Conservation (phyloP, 2,329 filamentous ascomycete species). For the Talaromyces atroroseus region DNA sequence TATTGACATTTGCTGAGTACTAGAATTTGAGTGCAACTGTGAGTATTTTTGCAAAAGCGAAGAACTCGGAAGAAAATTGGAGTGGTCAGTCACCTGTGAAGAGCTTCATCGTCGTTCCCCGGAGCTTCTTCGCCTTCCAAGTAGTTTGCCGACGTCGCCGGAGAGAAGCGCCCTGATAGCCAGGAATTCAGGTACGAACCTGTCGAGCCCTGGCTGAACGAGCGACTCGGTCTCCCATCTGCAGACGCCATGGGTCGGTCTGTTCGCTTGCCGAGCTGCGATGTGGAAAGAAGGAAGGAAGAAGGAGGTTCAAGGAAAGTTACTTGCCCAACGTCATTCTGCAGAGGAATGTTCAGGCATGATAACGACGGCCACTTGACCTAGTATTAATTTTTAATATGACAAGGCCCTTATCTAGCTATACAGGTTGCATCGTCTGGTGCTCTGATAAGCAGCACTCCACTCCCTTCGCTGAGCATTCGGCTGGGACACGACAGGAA, state of each 20-base stretch:
- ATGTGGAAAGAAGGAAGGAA: neutral
- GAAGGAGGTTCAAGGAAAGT: neutral
- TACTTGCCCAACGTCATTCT: neutral
- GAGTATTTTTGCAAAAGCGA: neutral
- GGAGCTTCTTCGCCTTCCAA: conserved; percentile 1
- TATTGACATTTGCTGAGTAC: conserved; percentile 40
- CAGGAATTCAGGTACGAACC: conserved; percentile 11
- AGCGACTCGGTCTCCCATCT: conserved; percentile 11
- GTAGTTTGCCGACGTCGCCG: conserved; percentile 7
- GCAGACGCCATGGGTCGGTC: neutral
- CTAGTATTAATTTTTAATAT: neutral
- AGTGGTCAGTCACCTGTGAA: conserved; percentile 15
- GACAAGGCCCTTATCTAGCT: neutral
- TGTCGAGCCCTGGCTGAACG: conserved; percentile 14
- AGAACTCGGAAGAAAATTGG: neutral
- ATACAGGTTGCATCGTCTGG: neutral
- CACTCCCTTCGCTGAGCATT: no score
- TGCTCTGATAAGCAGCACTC: neutral
- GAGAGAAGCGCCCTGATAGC: conserved; percentile 11
- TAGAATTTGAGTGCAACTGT: conserved; percentile 4
- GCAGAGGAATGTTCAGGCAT: neutral
- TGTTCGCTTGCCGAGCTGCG: neutral
- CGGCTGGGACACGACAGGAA: no score
- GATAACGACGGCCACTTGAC: no score
- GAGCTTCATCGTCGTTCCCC: conserved; percentile 13